phyloP scores from a whole-genome alignment of 2,329 filamentous ascomycete species.

The Arthroderma sp. region DNA sequence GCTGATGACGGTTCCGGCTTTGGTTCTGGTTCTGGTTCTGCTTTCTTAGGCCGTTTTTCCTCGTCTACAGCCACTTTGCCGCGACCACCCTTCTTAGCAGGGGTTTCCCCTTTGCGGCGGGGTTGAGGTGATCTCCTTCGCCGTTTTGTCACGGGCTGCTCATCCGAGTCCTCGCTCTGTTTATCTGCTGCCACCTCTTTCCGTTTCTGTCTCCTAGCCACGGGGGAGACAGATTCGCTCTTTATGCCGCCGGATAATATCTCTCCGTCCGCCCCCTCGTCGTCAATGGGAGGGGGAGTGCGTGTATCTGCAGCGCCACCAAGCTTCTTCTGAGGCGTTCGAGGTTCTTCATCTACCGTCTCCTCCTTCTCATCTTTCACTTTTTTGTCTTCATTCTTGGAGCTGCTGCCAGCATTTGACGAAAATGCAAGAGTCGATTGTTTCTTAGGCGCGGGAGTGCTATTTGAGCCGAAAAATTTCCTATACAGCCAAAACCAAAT shows the following conservation, averaged over 20 bases:
- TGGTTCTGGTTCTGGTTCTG: conserved; percentile 43
- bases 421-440: conserved; percentile 72
- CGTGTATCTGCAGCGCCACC: not conserved
- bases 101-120: not conserved
- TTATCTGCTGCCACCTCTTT: conserved; percentile 30
- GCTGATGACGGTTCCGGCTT: conserved; percentile 23
- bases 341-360: not conserved
- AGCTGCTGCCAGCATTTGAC: conserved; percentile 38
- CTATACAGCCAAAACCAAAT: conserved; percentile 36
- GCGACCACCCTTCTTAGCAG: conserved; percentile 4
- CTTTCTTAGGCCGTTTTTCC: conserved; percentile 24
- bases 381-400: conserved; percentile 20
- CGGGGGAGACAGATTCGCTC: conserved; percentile 12
- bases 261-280: conserved; percentile 11
- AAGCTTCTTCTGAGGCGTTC: not conserved
- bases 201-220: conserved; percentile 24
- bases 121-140: conserved; percentile 25
- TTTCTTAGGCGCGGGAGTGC: conserved; percentile 52
- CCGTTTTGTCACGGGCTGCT: conserved; percentile 50
- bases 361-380: conserved; percentile 13
- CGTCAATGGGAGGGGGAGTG: conserved; percentile 11
- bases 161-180: conserved; percentile 43
- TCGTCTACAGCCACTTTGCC: not conserved
- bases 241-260: conserved; percentile 12
- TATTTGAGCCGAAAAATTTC: conserved; percentile 68